phyloP scores from a whole-genome alignment of 2,329 filamentous ascomycete genomes.

The Hypoxylon rubiginosum region DNA sequence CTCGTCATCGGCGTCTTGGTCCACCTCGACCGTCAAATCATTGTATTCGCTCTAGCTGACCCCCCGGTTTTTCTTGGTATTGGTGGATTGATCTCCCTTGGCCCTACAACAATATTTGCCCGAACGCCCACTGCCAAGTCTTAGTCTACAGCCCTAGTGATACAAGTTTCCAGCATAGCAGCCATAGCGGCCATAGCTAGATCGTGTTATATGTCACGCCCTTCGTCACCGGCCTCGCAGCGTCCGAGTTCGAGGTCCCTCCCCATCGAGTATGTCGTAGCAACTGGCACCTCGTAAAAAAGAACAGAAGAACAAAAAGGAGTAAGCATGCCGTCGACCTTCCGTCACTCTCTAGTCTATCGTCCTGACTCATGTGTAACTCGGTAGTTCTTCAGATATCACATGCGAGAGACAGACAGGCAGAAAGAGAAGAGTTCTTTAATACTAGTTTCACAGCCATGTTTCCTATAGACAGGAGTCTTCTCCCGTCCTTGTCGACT shows the following conservation, averaged over 20 bases:
- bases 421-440: slow-evolving; percentile 6
- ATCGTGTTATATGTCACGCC: slow-evolving; percentile 33
- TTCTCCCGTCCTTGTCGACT: slow-evolving; percentile 69
- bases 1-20: slow-evolving; percentile 24
- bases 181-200: slow-evolving; percentile 24
- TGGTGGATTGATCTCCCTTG: slow-evolving; percentile 35
- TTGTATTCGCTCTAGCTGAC: slow-evolving; percentile 10
- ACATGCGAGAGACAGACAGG: slow-evolving; percentile 2
- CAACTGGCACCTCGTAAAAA: slow-evolving; percentile 5
- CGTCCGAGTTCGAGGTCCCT: slow-evolving; percentile 17
- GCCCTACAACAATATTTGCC: slow-evolving; percentile 30
- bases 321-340: slow-evolving; percentile 27
- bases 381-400: slow-evolving; percentile 25
- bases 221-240: slow-evolving; percentile 23
- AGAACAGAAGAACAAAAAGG: slow-evolving; percentile 7
- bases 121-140: slow-evolving; percentile 37
- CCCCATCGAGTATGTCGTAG: slow-evolving; percentile 37
- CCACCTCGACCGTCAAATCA: slow-evolving; percentile 26
- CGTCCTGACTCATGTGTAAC: slow-evolving; percentile 19
- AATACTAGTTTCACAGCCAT: slow-evolving; percentile 53
- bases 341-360: neutral
- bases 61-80: slow-evolving; percentile 35
- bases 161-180: slow-evolving; percentile 27
- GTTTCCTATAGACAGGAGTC: slow-evolving; percentile 69
- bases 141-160: slow-evolving; percentile 29